Percentiles rank a stretch among this genome's conserved stretches.
Conservation (phyloP, 352 stramenopile genomes). For the Globisporangium irregulare region DNA sequence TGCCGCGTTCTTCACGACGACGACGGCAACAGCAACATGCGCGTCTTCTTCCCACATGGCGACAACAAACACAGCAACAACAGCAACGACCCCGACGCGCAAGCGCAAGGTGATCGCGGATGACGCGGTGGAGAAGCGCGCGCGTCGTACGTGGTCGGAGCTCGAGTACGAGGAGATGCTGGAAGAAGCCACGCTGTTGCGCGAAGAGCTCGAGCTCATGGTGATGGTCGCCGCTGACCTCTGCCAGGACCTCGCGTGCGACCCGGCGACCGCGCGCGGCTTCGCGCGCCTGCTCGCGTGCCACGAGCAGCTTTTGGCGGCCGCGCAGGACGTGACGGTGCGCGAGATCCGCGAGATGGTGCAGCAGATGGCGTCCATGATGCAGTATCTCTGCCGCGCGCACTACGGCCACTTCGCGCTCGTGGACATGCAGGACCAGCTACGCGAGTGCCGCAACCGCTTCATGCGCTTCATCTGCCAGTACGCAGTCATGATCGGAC, state of each 20-base stretch:
- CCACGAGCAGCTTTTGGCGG: conserved; percentile 49
- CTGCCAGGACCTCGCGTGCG: conserved; percentile 45
- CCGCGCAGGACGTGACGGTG: conserved; percentile 47
- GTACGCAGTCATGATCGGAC: conserved; percentile 64
- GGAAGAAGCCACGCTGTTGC: conserved; percentile 58
- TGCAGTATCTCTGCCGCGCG: conserved; percentile 62
- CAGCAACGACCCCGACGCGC: conserved; percentile 16
- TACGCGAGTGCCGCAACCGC: conserved; percentile 58
- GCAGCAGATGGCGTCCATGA: conserved; percentile 69
- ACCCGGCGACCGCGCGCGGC: conserved; percentile 26
- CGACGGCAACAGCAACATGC: background rate
- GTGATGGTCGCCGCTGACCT: conserved; percentile 56
- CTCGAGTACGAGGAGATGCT: conserved; percentile 77
- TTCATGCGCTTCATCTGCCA: conserved; percentile 80
- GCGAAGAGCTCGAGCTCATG: conserved; percentile 69
- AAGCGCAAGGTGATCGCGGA: conserved; percentile 53
- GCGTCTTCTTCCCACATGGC: background rate
- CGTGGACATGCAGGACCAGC: conserved; percentile 72
- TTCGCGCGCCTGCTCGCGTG: conserved; percentile 34
- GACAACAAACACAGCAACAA: background rate
- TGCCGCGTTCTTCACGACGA: conserved; percentile 5
- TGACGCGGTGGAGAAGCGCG: conserved; percentile 42
- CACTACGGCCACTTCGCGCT: conserved; percentile 70
- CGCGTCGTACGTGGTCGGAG: conserved; percentile 48
- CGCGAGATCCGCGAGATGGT: conserved; percentile 60